Base-by-base conservation (phyloP, 495 filamentous ascomycete genomes). In the Lepraria neglecta region DNA sequence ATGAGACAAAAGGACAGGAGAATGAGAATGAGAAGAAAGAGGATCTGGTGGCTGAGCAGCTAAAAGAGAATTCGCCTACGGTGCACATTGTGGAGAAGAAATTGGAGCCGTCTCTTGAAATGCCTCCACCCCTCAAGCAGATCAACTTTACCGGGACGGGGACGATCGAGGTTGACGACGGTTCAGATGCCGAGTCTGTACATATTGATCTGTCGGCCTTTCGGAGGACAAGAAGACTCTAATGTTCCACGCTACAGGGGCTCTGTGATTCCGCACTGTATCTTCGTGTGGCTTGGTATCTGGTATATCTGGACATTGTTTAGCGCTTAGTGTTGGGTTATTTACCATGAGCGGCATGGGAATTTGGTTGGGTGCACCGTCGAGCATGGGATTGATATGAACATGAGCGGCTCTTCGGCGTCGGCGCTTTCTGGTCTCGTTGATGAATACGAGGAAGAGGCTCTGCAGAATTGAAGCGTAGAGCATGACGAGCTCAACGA, bases 151-250 rank as follows among this genome's bases (percentile, higher is more conserved):
- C 56, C 12, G 56, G 46, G 2, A 60, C 51, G 11, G 67, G 56
- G 21, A 56, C 60, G 6, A 69, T 69, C 50, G 67, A 69, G 46
- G 52, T 69, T 17, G 67, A 69, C 52, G 63, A 69, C 40, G 58
- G 46, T 7, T 64, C 63, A 12, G 67, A 69, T 53, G 35, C 27
- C 19, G 60, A 63, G 40, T 68, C 66, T 44, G 54, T 67, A n/a
- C 67, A 69, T 17, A 65, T 69, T 31, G 67, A 69, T 56, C 42
- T 69, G 42, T 50, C 59, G 12, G 65, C 67, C 12, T 55, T 69
- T 40, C 55, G 65, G 56, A 57, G 67, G 62, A 63, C 60, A 45
- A 67, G 64, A 52, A 64, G 63, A 44, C 52, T 64, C 33, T 63
- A 21, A 60, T 30, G 3, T 43, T 44, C 14, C 15, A 28, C 27